Evolutionary conservation across 176 grass and related monocot species (phyloP), one percentile per base, ranked within the genome.

Genomic region (Poa pratensis): DNA sequence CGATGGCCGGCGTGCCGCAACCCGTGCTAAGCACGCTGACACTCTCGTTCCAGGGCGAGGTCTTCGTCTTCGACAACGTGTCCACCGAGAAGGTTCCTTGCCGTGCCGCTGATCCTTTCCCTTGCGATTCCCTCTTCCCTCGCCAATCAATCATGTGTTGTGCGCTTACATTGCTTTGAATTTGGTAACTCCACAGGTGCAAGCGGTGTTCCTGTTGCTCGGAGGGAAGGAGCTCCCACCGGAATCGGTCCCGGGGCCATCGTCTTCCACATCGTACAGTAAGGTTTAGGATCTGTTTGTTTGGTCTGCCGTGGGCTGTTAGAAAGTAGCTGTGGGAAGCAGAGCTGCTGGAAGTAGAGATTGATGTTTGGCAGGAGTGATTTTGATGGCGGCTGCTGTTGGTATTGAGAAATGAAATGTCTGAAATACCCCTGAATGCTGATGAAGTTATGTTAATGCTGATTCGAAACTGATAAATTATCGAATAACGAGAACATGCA

Each of bases 31-130:
- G 90, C 65, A 90, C 92, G 84, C 96, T 99, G 19, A 99, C 93
- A 11, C 90, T 99, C 15, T 99, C 96, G 75, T 99, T 99, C 79
- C 96, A 99, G 69, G 92, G 94, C 49, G 93, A 99, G 59, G 34
- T 4, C 34, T 99, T 96, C 71, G 96, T 99, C 15, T 99, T 99
- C 77, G 93, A 99, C 58, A 92, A 91, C 43, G 96, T 99, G 40
- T 96, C 96, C 24, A 91, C 91, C 24, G 96, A 99, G 87, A 99
- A 95, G 96, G 96, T 83, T 10, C 67, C 0, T 48, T 14, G 4
- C 13, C 1, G 80, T 37, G 17, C 52, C 23, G 20, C 53, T 32
- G 24, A 34, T 22, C 81, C 24, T 0, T 63, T 0, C 12, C 14
- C 24, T 39, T 27, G 37, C 53, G 40, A 19, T 18, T n/a, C 30